A percentile compares a stretch with the other conserved stretches of the same genome.
These are phyloP conservation scores for Senna tora DNA, from an alignment of 306 rosid genomes.

Conservation along the genomic window DNA sequence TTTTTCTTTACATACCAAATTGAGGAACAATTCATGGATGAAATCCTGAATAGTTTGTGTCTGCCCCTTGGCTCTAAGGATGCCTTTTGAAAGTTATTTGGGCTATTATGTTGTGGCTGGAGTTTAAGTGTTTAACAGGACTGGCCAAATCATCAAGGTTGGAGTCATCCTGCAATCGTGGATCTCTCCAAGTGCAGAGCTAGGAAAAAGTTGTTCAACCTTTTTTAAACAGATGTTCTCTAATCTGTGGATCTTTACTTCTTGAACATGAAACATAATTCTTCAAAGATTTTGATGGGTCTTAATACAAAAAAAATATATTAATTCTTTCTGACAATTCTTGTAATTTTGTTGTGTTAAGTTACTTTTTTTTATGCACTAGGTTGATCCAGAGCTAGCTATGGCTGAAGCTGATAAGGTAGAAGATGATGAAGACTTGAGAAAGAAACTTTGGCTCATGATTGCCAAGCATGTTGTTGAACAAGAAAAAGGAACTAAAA, in stretches of 20 bases:
- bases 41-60: not conserved
- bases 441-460: constrained; percentile 99
- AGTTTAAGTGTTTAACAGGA: not conserved
- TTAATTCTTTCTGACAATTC: constrained; percentile 9
- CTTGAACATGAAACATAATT: not conserved
- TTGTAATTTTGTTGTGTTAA: constrained; percentile 16
- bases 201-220: constrained; percentile 39
- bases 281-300: constrained; percentile 20
- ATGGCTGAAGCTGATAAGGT: constrained; percentile 99
- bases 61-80: constrained; percentile 16
- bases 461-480: constrained; percentile 94
- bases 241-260: constrained; percentile 16
- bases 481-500: constrained; percentile 94
- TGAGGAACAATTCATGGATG: constrained; percentile 21
- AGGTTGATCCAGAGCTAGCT: constrained; percentile 99
- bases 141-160: constrained; percentile 16
- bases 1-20: constrained; percentile 25
- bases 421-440: constrained; percentile 95
- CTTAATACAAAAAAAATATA: not conserved
- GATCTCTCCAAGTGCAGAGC: constrained; percentile 23
- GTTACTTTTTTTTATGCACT: constrained; percentile 41
- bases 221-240: constrained; percentile 6
- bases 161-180: constrained; percentile 25
- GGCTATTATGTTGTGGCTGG: not conserved
- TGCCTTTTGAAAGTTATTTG: constrained; percentile 7